phyloP scores from a whole-genome alignment of 2,329 filamentous ascomycete species.

The Tolypocladium tropicale region DNA sequence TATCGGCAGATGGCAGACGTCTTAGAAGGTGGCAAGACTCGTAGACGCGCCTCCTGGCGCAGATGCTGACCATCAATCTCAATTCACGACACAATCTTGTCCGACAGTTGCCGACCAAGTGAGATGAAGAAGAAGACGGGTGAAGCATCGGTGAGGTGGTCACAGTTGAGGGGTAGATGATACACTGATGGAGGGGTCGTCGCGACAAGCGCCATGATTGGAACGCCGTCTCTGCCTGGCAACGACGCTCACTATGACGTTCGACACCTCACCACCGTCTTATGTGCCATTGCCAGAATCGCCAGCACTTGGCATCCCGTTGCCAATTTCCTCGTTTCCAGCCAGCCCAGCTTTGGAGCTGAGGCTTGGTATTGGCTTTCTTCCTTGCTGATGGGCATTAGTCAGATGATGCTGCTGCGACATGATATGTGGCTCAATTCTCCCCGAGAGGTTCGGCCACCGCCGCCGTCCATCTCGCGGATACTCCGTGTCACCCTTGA shows the following conservation, averaged over 20 bases:
- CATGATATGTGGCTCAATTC: too few relatives aligned
- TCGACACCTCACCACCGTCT: not conserved
- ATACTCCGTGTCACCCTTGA: too few relatives aligned
- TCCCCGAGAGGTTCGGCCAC: too few relatives aligned
- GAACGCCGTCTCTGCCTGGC: not conserved
- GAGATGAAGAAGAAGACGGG: not conserved
- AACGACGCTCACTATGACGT: not conserved
- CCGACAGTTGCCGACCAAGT: not conserved
- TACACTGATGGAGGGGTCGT: not conserved
- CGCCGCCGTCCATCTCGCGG: too few relatives aligned
- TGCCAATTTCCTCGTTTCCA: not conserved
- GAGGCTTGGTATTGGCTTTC: too few relatives aligned
- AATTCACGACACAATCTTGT: not conserved
- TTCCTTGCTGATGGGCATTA: not conserved
- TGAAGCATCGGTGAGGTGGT: not conserved
- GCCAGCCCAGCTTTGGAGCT: not conserved
- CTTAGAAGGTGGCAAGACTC: not conserved
- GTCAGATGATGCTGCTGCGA: too few relatives aligned
- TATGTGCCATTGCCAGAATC: too few relatives aligned
- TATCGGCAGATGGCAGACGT: not conserved
- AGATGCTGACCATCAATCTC: not conserved
- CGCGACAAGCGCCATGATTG: not conserved
- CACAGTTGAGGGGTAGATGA: not conserved
- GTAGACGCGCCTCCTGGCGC: not conserved
- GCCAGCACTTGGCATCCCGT: not conserved